These are phyloP conservation scores for Rhododendron kiyosumense DNA, from an alignment of 148 eudicot genomes.

Conservation along the genomic window DNA sequence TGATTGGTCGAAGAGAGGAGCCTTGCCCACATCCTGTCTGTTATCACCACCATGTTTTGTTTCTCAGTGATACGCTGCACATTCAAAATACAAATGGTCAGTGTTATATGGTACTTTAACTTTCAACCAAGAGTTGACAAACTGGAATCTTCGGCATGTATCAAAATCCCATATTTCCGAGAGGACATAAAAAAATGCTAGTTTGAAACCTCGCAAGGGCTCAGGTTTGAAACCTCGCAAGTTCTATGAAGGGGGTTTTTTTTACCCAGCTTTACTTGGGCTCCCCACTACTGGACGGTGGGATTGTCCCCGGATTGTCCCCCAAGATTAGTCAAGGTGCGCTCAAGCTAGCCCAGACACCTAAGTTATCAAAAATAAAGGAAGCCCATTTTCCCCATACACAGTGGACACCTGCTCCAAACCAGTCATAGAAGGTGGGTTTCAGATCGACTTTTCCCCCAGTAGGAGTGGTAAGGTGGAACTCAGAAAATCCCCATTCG, in stretches of 20 bases:
- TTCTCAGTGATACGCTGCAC: constrained; percentile 65
- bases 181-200: background rate
- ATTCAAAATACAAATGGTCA: background rate
- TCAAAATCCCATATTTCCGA: background rate
- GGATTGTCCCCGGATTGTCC: background rate
- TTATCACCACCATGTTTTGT: constrained; percentile 61
- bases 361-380: background rate
- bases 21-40: constrained; percentile 93
- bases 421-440: background rate
- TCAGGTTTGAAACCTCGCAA: no score
- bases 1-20: constrained; percentile 82
- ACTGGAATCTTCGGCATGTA: background rate
- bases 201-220: no score
- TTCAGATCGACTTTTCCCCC: background rate
- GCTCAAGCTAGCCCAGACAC: background rate
- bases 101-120: background rate
- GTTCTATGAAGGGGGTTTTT: no score
- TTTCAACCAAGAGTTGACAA: background rate
- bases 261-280: no score
- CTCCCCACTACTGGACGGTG: background rate
- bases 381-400: background rate
- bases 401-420: background rate
- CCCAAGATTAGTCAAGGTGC: background rate
- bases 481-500: background rate
- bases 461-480: background rate